phyloP scores from a whole-genome alignment of 495 filamentous ascomycete genomes.

The Cercophora newfieldiana region DNA sequence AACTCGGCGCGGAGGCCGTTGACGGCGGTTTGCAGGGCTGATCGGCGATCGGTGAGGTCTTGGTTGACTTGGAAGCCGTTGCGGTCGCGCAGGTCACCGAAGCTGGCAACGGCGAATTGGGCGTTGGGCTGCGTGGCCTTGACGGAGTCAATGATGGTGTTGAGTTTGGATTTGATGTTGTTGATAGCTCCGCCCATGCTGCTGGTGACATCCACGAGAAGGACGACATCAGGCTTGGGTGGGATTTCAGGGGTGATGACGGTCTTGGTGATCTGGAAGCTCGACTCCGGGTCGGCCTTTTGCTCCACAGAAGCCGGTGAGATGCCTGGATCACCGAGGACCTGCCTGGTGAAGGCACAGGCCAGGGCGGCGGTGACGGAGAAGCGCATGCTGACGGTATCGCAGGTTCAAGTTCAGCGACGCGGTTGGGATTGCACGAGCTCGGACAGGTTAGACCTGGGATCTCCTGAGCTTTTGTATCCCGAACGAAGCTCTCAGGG shows the following conservation, averaged over 20 bases:
- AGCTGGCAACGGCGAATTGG: slow-evolving; percentile 16
- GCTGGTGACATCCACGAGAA: slow-evolving; percentile 17
- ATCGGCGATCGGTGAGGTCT: background rate
- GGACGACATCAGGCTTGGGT: slow-evolving; percentile 15
- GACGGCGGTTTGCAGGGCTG: slow-evolving; percentile 12
- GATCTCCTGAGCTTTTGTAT: background rate
- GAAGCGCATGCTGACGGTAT: background rate
- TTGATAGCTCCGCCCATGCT: slow-evolving; percentile 11
- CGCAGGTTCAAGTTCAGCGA: background rate
- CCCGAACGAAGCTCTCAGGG: background rate
- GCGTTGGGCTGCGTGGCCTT: slow-evolving; percentile 2
- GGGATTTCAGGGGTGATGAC: slow-evolving; percentile 13
- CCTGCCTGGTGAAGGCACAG: background rate
- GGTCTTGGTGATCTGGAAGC: slow-evolving; percentile 12
- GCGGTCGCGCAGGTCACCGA: slow-evolving; percentile 14
- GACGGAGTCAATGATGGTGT: slow-evolving; percentile 13
- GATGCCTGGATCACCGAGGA: slow-evolving; percentile 5
- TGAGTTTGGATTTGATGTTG: slow-evolving; percentile 15
- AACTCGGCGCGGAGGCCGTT: background rate
- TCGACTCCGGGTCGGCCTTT: slow-evolving; percentile 7
- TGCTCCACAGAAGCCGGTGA: slow-evolving; percentile 6
- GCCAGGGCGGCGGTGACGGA: slow-evolving; percentile 8
- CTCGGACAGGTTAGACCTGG: background rate
- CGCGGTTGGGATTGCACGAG: background rate
- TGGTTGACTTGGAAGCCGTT: slow-evolving; percentile 14